A percentile compares a stretch with the other conserved stretches of the same genome.
phyloP scores from a whole-genome alignment of 164 flowering plant species.

The Magnolia officinalis region DNA sequence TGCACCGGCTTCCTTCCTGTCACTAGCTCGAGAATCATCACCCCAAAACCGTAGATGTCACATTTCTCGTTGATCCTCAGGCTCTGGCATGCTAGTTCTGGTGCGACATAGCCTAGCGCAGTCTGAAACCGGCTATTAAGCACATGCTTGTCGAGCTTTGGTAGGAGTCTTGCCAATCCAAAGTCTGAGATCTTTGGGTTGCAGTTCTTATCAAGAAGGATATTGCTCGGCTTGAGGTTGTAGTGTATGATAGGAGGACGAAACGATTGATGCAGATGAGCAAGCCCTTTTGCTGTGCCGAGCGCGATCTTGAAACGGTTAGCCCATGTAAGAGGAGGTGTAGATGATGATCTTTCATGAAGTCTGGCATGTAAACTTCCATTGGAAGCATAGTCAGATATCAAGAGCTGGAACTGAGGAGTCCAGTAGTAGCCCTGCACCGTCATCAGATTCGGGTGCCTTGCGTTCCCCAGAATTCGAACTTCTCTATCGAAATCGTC shows the following conservation, averaged over 20 bases:
- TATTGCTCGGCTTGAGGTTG: constrained; percentile 82
- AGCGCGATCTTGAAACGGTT: constrained; percentile 62
- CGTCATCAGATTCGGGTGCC: constrained; percentile 63
- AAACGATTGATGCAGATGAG: constrained; percentile 75
- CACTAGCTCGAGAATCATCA: constrained; percentile 75
- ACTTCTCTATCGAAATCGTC: constrained; percentile 92
- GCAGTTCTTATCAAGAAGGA: constrained; percentile 69
- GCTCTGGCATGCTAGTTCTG: constrained; percentile 89
- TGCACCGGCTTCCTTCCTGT: constrained; percentile 85
- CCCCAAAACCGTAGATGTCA: constrained; percentile 78
- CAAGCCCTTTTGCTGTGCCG: constrained; percentile 86
- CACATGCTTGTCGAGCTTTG: constrained; percentile 62
- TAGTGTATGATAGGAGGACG: constrained; percentile 84
- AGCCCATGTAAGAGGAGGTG: constrained; percentile 69
- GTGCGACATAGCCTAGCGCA: constrained; percentile 84
- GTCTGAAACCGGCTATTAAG: constrained; percentile 66
- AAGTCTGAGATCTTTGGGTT: constrained; percentile 76
- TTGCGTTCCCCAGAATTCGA: constrained; percentile 64
- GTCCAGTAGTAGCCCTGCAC: constrained; percentile 63
- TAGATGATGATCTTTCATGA: constrained; percentile 48
- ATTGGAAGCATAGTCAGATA: constrained; percentile 63
- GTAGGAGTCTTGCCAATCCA: constrained; percentile 75
- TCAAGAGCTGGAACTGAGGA: constrained; percentile 70
- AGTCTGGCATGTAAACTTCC: constrained; percentile 73
- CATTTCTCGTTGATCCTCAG: constrained; percentile 85